Base-by-base conservation (phyloP, 139 green algal genomes). In the Coelastrella sp. region DNA sequence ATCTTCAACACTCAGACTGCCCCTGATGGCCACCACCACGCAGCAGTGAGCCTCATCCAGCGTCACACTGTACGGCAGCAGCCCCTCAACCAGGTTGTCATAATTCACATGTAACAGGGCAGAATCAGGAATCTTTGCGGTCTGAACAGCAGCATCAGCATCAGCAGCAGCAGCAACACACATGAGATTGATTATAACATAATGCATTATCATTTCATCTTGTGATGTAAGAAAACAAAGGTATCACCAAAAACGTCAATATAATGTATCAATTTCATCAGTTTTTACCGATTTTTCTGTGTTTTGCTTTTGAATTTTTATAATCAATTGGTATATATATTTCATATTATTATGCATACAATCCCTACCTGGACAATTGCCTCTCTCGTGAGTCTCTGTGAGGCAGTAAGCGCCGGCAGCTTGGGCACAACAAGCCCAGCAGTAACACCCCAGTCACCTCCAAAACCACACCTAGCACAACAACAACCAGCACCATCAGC, bases 1-100 rank as follows among this genome's bases (percentile, higher is more conserved):
- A 63, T 95, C 93, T 49, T 63, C n/a, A 7, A 93, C 73, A 19
- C 89, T 92, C n/a, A 92, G 73, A 14, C 86, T 91, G 61, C 93
- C 93, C 17, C 93, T 87, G 11, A 95, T 74, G 7, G 81, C 84
- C 19, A 95, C 66, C 66, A 95, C 93, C 25, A 87, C 84, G n/a
- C 84, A 88, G 19, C 49, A 68, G 8, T 63, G 61, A 6, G 19
- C 25, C 17, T 73, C 61, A 49, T 93, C 90, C 24, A 93, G 27
- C 7, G 78, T 86, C n/a, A 93, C 75, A 57, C 87, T 91, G 81
- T 93, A 93, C 8, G 90, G 90, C 87, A 91, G 87, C 65, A 91
- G 80, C 22, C 87, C 87, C 12, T 87, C 87, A 58, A 91, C 78
- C 49, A 87, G 57, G 66, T 91, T 91, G 49, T 27, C n/a, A 24